Evolutionary conservation across 2,329 filamentous ascomycete genomes (phyloP), one percentile per base, ranked within the genome.

Genomic region (Trichophyton benhamiae): DNA sequence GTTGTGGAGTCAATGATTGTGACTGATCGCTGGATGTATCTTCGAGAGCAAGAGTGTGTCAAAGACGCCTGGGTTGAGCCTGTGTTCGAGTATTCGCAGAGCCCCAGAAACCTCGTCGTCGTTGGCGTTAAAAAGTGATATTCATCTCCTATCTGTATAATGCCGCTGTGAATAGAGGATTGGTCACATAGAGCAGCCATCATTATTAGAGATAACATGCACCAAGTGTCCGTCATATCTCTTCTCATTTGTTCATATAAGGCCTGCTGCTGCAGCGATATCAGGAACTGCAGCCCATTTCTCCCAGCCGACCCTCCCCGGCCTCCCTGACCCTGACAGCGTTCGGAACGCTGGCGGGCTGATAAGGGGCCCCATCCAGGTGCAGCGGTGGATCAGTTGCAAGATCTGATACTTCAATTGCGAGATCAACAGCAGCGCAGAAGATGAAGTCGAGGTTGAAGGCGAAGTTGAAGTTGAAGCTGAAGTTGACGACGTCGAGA

Each of bases 1-100:
- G 87, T 96, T 3, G 86, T 95, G 1, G 94, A 99, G 77, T 89
- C 90, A 36, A 78, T 95, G 63, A 92, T 99, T 68, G 90, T 95
- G 59, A 84, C 87, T 53, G 94, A 99, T 78, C 82, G 94, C 53
- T 99, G 90, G 88, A 77, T 88, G 64, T 99, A 87, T 76, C 77
- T 99, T 66, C 82, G 79, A 62, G 92, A 99, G 76, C 88, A 95
- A 58, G 82, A 87, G 48, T 76, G 86, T 5, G 85, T 91, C 52
- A 77, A 82, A 65, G 82, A 87, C 65, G 87, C 86, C 63, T 99
- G 94, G 94, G 91, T 96, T 3, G 90, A 97, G 77, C 81, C 88
- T 0, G 91, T 96, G 3, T 97, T 97, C 76, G 90, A 95, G 66
- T 96, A 95, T 73, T 78, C 76, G 42, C 76, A 87, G 70, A 96